Percentiles rank a stretch among this genome's conserved stretches.
phyloP scores from a whole-genome alignment of 768 basidiomycete genomes.

The Psilocybe cubensis region DNA sequence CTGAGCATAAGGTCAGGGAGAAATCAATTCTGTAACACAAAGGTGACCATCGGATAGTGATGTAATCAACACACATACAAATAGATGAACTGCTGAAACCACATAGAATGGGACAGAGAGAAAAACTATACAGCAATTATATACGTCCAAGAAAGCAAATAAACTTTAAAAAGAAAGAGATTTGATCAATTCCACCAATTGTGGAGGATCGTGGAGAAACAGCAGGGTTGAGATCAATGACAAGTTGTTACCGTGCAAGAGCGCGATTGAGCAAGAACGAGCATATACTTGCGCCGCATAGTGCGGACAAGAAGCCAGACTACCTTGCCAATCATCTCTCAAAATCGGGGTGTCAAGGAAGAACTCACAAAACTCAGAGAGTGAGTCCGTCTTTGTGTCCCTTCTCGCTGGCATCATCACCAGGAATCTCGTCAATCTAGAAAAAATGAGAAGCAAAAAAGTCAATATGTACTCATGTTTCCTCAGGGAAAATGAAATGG shows the following conservation, averaged over 20 bases:
- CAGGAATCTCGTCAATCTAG: conserved; percentile 57
- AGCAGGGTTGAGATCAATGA: background rate
- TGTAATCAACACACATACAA: background rate
- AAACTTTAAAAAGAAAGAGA: background rate
- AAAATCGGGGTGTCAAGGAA: background rate
- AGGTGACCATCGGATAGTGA: background rate
- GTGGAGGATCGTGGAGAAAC: background rate
- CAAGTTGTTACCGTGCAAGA: background rate
- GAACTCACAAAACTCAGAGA: conserved; percentile 2
- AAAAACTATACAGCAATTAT: background rate
- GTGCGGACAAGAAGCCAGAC: background rate
- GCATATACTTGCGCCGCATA: background rate
- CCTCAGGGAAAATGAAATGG: conserved; percentile 2
- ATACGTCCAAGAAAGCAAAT: background rate
- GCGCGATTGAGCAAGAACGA: background rate
- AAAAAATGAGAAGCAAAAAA: background rate
- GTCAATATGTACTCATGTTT: conserved; percentile 3
- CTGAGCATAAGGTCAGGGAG: too few species aligned
- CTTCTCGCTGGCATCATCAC: conserved; percentile 59
- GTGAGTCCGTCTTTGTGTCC: conserved; percentile 45
- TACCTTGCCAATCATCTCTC: background rate
- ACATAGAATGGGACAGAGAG: background rate
- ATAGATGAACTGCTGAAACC: background rate
- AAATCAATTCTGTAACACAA: too few species aligned
- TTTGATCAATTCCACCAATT: background rate